Base-by-base conservation (phyloP, 164 flowering plant genomes). In the Chloranthus sessilifolius region DNA sequence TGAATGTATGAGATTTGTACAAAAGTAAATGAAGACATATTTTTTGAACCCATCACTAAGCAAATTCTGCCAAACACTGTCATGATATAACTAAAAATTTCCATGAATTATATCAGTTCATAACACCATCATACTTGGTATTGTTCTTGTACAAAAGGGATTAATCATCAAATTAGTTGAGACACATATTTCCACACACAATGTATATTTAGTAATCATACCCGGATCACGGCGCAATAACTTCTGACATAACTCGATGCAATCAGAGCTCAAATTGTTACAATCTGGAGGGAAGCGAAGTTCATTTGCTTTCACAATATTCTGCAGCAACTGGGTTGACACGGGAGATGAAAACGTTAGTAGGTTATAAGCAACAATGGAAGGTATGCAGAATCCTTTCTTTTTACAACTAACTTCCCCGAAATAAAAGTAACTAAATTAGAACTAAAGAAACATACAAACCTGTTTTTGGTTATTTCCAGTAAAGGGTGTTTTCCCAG, bases 391-490 rank as follows among this genome's bases (percentile, higher is more conserved):
- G 7, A 38, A 23, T 6, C 14, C 3, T 34, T 50, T 35, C 19
- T 22, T 7, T n/a, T n/a, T n/a, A n/a, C n/a, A n/a, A n/a, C n/a
- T 35, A 12, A 14, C 43, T 17, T 10, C 11, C 27, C 11, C 29
- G 11, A 48, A 50, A 23, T 34, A 25, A 1, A 27, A 30, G 36
- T 47, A 16, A 47, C 14, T 27, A 15, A 23, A 8, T 17, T 21
- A 19, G 8, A 27, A 17, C 1, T 17, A 16, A 45, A 58, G 15
- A 35, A 30, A 24, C 24, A 63, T 24, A 17, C 22, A 50, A 34
- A 92, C 99, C 97, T 92, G 92, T 20, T 78, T 73, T 67, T 85
- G 97, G 59, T 76, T 82, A 73, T 63, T 82, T 68, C 99, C 97
- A n/a, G 84, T 82, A 60, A 74, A 92, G 36, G 99, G 97, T 31